Base-by-base conservation (phyloP, 2,329 filamentous ascomycete genomes). In the Fusarium keratoplasticum region DNA sequence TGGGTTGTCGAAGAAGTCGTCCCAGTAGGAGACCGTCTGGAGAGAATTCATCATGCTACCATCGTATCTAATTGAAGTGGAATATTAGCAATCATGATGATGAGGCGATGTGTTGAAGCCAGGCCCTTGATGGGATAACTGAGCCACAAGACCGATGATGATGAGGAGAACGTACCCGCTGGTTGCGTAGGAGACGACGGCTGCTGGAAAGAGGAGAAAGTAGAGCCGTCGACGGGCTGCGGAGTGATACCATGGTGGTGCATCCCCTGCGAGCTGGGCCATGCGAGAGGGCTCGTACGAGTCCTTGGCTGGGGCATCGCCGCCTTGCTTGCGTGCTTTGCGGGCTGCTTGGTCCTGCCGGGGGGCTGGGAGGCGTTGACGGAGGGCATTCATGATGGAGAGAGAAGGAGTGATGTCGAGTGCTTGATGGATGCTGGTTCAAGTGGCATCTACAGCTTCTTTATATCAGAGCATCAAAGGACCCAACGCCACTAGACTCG, bases 31-130 rank as follows among this genome's bases (percentile, higher is more conserved):
- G 0, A 86, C 78, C 0, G 83, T 81, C 70, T 88, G 86, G 1
- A 88, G 73, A 7, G 83, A 84, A 70, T 88, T 87, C 82, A 88
- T 86, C 82, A 88, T 86, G 20, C 83, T 84, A 4, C 85, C 85
- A 74, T 87, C 86, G 61, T 87, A 88, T 0, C 69, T 65, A 16
- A 9, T 42, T 31, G 40, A 33, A 14, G 40, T 27, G 11, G 20
- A 13, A 18, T 31, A 5, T 38, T 60, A 27, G 22, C 27, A 38
- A 59, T 14, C 18, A 35, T 20, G 9, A 44, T 47, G 18, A 31
- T 33, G 22, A 38, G 18, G 35, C 18, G 35, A 36, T 36, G 35
- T 18, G 35, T 36, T 16, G 14, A 35, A 35, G 14, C 14, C 14
- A 3, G 14, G 35, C 35, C 35, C 35, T 36, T 16, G n/a, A 13